These are phyloP conservation scores for Wickerhamomyces pijperi DNA, from an alignment of 805 yeast species.

Conservation along the genomic window DNA sequence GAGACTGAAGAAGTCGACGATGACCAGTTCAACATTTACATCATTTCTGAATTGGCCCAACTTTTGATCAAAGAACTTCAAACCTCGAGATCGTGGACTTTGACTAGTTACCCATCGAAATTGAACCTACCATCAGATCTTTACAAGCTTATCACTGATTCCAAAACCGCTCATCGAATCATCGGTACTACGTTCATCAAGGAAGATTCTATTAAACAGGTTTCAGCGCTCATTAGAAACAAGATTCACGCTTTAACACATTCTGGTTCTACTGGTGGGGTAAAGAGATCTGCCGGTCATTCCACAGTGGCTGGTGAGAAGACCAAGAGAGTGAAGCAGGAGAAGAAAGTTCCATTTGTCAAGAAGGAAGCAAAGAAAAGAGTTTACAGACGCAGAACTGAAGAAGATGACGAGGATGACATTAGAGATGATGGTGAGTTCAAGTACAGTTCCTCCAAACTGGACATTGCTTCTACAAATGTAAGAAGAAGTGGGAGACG, in stretches of 20 bases:
- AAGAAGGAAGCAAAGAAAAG: not conserved
- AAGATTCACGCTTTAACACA: constrained; percentile 20
- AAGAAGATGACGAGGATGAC: constrained; percentile 13
- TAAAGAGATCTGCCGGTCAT: constrained; percentile 10
- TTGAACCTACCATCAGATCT: constrained; percentile 59
- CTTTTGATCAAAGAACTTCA: constrained; percentile 47
- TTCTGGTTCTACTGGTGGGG: not conserved
- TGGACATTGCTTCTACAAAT: constrained; percentile 32
- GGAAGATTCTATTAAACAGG: constrained; percentile 28
- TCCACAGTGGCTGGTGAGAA: too few relatives aligned
- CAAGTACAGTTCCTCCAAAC: constrained; percentile 11
- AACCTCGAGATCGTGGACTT: constrained; percentile 51
- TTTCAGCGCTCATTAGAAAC: constrained; percentile 22
- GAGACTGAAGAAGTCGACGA: constrained; percentile 15
- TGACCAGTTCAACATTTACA: constrained; percentile 36
- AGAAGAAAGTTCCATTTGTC: not conserved
- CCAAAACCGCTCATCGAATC: constrained; percentile 45
- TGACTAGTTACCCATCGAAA: constrained; percentile 77
- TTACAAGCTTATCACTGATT: constrained; percentile 47
- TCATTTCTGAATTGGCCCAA: constrained; percentile 66
- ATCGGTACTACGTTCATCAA: constrained; percentile 47
- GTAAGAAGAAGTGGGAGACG: not conserved
- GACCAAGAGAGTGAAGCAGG: not conserved
- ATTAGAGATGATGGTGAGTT: constrained; percentile 6
- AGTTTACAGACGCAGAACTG: constrained; percentile 1